Evolutionary conservation across 192 early-diverging fungal species (phyloP), one percentile per base, ranked within the genome.

Genomic region (Jimgerdemannia lactiflua): DNA sequence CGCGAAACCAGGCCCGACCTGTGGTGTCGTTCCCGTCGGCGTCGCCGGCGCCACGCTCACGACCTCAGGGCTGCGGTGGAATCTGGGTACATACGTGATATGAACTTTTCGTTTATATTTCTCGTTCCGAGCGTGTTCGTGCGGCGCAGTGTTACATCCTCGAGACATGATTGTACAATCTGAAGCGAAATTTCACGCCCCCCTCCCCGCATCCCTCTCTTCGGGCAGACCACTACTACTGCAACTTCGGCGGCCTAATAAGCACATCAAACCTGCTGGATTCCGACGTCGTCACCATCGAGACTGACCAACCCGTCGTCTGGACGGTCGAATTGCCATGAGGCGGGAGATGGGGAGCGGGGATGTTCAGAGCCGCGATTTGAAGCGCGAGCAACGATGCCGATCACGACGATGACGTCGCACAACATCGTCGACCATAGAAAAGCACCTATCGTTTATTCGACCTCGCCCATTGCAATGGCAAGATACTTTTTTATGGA

Each of bases 21-120:
- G 96, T 76, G 96, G 96, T 29, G 83, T 98, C 1, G 83, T 98
- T 70, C 96, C 96, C 11, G 81, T 98, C 42, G 91, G 92, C 8
- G 88, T 88, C 2, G 83, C 83, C 3, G 82, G 83, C 42, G 88
- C 91, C 3, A 82, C 79, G 9, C 70, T 94, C 59, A 90, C 90
- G 0, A 96, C 95, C 3, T 75, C 49, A 4, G 96, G 96, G 2
- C 85, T 98, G 43, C 88, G 89, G 71, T 98, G 95, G 94, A 90
- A 98, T 76, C 74, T 98, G 19, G 88, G 93, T 94, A 59, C 14
- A 29, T 29, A 29, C 29, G 29, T 49, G 4, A 69, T 41, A 74
- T 17, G 42, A 40, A n/a, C 64, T 71, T 70, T 29, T 64, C 4
- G 29, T 29, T 29, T 29, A 29, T 29, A 3, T 64, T 86, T 84